A percentile compares a stretch with the other conserved stretches of the same genome.
Conservation (phyloP, 2,329 filamentous ascomycete species). For the Paraphoma sp. region DNA sequence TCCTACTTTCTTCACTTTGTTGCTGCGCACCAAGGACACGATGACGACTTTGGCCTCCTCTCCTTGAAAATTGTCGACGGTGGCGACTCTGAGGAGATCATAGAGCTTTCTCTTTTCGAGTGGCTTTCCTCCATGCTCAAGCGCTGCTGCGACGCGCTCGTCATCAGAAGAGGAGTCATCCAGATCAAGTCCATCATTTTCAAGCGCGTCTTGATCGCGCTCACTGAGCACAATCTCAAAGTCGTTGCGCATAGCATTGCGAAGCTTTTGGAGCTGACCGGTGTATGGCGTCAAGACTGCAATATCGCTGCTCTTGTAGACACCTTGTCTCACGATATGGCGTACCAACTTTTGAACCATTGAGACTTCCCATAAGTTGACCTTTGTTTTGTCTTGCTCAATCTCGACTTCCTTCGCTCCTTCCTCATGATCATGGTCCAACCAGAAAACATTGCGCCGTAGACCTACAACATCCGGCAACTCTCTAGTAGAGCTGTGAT, state of each 20-base stretch:
- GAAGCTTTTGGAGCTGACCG: slow-evolving; percentile 63
- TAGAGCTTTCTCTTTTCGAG: slow-evolving; percentile 30
- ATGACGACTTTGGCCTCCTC: slow-evolving; percentile 77
- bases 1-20: slow-evolving; percentile 63
- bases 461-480: slow-evolving; percentile 63
- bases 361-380: slow-evolving; percentile 66
- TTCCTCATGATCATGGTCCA: slow-evolving; percentile 64
- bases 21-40: slow-evolving; percentile 74
- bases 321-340: slow-evolving; percentile 70
- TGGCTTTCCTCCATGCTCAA: slow-evolving; percentile 14
- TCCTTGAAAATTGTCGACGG: slow-evolving; percentile 79
- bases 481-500: slow-evolving; percentile 49
- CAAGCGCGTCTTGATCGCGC: slow-evolving; percentile 64
- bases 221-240: slow-evolving; percentile 72
- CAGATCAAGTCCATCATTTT: slow-evolving; percentile 27
- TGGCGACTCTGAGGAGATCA: slow-evolving; percentile 57
- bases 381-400: slow-evolving; percentile 52
- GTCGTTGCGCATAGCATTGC: slow-evolving; percentile 50
- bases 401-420: slow-evolving; percentile 14
- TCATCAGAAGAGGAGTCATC: not conserved
- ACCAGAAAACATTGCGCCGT: slow-evolving; percentile 64
- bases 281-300: slow-evolving; percentile 73
- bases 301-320: slow-evolving; percentile 67
- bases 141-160: not conserved
- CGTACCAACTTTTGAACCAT: slow-evolving; percentile 69